These are phyloP conservation scores for Aspergillus panamensis DNA, from an alignment of 495 filamentous ascomycete species.

Conservation along the genomic window DNA sequence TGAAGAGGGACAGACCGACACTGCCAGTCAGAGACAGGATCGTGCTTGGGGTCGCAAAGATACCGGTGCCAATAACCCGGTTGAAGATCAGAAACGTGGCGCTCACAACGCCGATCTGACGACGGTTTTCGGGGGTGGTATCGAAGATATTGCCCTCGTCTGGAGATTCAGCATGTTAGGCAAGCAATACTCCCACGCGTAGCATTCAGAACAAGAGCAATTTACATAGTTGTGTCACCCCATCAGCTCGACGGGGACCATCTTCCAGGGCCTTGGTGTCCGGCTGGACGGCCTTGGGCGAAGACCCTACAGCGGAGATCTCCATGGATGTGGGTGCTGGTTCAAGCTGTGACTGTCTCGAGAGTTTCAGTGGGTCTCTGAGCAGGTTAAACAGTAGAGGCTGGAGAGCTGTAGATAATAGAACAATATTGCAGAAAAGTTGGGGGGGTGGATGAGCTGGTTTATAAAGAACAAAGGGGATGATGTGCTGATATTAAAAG, in stretches of 20 bases:
- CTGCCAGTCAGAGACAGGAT: constrained; percentile 52
- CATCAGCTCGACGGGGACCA: constrained; percentile 30
- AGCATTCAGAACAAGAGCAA: background rate
- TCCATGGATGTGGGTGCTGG: constrained; percentile 8
- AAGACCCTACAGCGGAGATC: constrained; percentile 9
- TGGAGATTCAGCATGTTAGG: constrained; percentile 8
- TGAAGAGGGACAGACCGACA: constrained; percentile 50
- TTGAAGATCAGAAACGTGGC: constrained; percentile 62
- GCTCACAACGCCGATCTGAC: constrained; percentile 58
- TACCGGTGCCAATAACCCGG: constrained; percentile 64
- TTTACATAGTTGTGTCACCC: constrained; percentile 39
- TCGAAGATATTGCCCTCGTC: constrained; percentile 55
- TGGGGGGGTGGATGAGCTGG: too few species aligned
- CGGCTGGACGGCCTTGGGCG: constrained; percentile 19
- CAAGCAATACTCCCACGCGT: background rate
- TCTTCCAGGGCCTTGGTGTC: constrained; percentile 28
- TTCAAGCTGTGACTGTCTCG: background rate
- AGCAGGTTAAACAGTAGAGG: too few species aligned
- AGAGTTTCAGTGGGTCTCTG: too few species aligned
- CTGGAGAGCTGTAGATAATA: too few species aligned
- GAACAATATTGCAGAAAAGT: too few species aligned
- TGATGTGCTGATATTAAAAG: constrained; percentile 39
- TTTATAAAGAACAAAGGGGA: constrained; percentile 5
- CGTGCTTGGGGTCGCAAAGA: constrained; percentile 59
- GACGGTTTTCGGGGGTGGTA: constrained; percentile 59